Evolutionary conservation across 2,329 filamentous ascomycete species (phyloP), one percentile per base, ranked within the genome.

Genomic region (Fusarium sp.): DNA sequence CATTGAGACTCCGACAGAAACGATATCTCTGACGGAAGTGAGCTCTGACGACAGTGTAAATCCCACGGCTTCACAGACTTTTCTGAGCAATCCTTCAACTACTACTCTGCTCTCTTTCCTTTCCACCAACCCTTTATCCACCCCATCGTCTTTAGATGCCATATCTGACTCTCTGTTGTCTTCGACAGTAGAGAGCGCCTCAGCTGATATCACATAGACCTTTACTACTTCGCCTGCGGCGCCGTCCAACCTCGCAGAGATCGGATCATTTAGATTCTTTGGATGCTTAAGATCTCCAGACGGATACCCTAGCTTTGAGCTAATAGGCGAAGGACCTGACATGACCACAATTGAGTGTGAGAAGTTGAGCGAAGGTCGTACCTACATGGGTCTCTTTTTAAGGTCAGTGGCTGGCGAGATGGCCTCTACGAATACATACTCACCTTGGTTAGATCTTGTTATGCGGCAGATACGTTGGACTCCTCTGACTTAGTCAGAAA

Each of bases 291-390:
- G 59, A 3, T 68, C 68, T n/a, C 11, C 18, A 13, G 28, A 31
- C 15, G 63, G 68, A 3, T 71, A 67, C 20, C 66, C 68, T 9
- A 64, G 28, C n/a, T 71, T 71, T 24, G 24, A 39, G 6, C 20
- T 67, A 11, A 22, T 69, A 7, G 52, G 20, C 1, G 54, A 24
- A 9, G 36, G 22, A 2, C 36, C 53, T 5, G 54, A 58, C 5
- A 69, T 71, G 63, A 69, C 66, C 4, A 67, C 68, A 3, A 18
- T 5, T 4, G 34, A 53, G 17, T 71, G 68, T 20, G 54, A 42
- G 26, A 39, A 36, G 7, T 15, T 63, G 17, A 43, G 40, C 3
- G 13, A 8, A 8, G 63, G 63, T 3, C 49, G 31, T 9, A 40
- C 18, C 7, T 65, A 49, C 28, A 39, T 69, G 3, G 66, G 66